A percentile compares a stretch with the other conserved stretches of the same genome.
These are phyloP conservation scores for Tubosaeta sp. DNA, from an alignment of 768 basidiomycete species.

Conservation along the genomic window DNA sequence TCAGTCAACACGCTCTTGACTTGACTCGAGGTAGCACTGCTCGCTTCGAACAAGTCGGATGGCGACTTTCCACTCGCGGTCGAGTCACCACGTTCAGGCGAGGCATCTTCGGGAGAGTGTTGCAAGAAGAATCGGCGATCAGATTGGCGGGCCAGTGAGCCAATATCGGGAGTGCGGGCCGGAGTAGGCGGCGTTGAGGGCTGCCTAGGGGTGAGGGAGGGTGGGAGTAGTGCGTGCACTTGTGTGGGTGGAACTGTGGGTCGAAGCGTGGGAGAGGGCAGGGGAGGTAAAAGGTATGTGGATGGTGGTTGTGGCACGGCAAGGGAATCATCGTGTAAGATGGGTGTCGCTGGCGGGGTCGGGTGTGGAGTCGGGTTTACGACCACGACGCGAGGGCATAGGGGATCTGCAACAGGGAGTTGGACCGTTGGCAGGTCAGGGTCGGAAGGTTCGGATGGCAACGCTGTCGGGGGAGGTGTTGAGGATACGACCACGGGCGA, in stretches of 20 bases:
- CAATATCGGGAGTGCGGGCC: slow-evolving; percentile 14
- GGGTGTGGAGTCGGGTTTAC: slow-evolving; percentile 76
- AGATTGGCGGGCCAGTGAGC: slow-evolving; percentile 32
- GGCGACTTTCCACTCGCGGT: slow-evolving; percentile 32
- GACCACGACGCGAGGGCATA: slow-evolving; percentile 57
- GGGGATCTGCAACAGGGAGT: slow-evolving; percentile 25
- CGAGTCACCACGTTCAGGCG: slow-evolving; percentile 33
- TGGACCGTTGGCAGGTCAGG: slow-evolving; percentile 25
- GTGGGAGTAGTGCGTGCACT: slow-evolving; percentile 10
- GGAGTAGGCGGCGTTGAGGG: slow-evolving; percentile 1
- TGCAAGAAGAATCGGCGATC: slow-evolving; percentile 45
- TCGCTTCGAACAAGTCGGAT: slow-evolving; percentile 31
- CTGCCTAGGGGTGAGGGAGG: slow-evolving; percentile 4
- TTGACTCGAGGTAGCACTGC: slow-evolving; percentile 34
- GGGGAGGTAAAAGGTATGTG: slow-evolving; percentile 27
- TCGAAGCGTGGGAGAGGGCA: slow-evolving; percentile 24
- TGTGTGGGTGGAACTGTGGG: slow-evolving; percentile 1
- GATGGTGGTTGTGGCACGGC: slow-evolving; percentile 24
- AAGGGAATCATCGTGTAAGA: slow-evolving; percentile 28
- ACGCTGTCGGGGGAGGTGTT: slow-evolving; percentile 2
- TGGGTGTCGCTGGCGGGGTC: slow-evolving; percentile 71
- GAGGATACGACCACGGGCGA: not conserved
- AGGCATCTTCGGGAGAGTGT: slow-evolving; percentile 38
- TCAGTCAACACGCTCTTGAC: slow-evolving; percentile 22
- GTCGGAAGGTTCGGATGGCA: slow-evolving; percentile 12